Percentiles rank a stretch among this genome's conserved stretches.
Conservation (phyloP, 305 asterid genomes). For the Stenogyne calaminthoides region DNA sequence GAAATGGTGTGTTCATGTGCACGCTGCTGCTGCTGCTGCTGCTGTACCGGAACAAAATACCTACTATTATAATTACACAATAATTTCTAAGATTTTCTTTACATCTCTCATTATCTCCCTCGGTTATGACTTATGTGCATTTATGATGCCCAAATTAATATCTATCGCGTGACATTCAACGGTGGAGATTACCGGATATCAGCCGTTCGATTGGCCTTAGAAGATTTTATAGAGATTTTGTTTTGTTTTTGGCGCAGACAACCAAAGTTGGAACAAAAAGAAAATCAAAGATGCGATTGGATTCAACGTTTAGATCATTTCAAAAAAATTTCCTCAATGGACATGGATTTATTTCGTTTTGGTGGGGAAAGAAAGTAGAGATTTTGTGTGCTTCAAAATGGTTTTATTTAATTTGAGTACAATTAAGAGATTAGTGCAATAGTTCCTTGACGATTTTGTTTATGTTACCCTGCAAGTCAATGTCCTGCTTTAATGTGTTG, state of each 20-base stretch:
- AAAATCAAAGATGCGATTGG: neutral
- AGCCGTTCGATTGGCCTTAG: conserved; percentile 10
- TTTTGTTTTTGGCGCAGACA: conserved; percentile 20
- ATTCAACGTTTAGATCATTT: neutral
- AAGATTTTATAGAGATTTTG: conserved; percentile 31
- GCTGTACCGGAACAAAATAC: conserved; percentile 12
- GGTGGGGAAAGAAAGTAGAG: neutral
- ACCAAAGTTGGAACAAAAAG: conserved; percentile 16
- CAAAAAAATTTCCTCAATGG: neutral
- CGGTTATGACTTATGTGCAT: neutral
- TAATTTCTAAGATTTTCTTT: conserved; percentile 37
- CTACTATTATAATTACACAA: conserved; percentile 28
- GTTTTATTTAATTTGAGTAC: no score
- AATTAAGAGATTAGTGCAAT: no score
- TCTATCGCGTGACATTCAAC: neutral
- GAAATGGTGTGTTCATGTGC: conserved; percentile 34
- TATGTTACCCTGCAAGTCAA: no score
- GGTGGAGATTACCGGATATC: conserved; percentile 23
- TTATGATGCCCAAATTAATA: neutral
- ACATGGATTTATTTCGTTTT: neutral
- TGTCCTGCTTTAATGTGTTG: no score
- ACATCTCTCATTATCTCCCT: conserved; percentile 8
- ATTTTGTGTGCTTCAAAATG: neutral
- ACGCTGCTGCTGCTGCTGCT: no score
- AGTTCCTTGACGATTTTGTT: no score